These are phyloP conservation scores for Agaricus sinodeliciosus DNA, from an alignment of 768 basidiomycete genomes.

Conservation along the genomic window DNA sequence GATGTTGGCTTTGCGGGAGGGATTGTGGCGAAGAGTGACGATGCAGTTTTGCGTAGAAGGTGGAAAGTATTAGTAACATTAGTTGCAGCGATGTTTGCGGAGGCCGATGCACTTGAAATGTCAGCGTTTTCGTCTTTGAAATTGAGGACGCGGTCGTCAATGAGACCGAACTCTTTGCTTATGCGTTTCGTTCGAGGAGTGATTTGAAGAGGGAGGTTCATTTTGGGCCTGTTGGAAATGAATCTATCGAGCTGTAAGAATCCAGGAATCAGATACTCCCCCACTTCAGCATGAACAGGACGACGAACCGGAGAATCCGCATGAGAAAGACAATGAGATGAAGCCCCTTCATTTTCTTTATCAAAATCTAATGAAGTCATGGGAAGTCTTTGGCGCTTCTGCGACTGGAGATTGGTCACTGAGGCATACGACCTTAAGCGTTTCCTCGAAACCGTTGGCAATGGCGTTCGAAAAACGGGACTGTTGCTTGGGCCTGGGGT, in stretches of 20 bases:
- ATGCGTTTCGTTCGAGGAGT: constrained; percentile 67
- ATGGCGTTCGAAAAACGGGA: constrained; percentile 3
- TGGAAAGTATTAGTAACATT: constrained; percentile 35
- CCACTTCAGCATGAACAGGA: neutral
- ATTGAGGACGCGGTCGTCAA: constrained; percentile 48
- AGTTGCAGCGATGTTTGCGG: constrained; percentile 11
- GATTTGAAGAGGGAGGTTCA: constrained; percentile 46
- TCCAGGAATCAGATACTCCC: neutral
- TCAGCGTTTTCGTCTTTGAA: constrained; percentile 34
- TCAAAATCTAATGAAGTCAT: constrained; percentile 14
- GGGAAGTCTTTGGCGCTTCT: constrained; percentile 19
- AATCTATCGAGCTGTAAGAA: constrained; percentile 51
- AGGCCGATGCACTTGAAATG: neutral
- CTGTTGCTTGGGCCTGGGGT: neutral
- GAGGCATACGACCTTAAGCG: constrained; percentile 13
- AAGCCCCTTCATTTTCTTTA: constrained; percentile 7
- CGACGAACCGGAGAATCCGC: constrained; percentile 13
- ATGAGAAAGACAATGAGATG: constrained; percentile 2
- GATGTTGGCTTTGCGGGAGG: constrained; percentile 31
- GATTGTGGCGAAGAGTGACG: constrained; percentile 38
- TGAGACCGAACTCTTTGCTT: constrained; percentile 53
- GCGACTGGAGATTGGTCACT: constrained; percentile 19
- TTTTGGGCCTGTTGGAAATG: constrained; percentile 45
- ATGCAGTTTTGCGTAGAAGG: constrained; percentile 46
- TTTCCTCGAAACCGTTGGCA: constrained; percentile 3